Percentiles rank a stretch among this genome's conserved stretches.
phyloP scores from a whole-genome alignment of 331 rosid species.

The Quercus phellos region DNA sequence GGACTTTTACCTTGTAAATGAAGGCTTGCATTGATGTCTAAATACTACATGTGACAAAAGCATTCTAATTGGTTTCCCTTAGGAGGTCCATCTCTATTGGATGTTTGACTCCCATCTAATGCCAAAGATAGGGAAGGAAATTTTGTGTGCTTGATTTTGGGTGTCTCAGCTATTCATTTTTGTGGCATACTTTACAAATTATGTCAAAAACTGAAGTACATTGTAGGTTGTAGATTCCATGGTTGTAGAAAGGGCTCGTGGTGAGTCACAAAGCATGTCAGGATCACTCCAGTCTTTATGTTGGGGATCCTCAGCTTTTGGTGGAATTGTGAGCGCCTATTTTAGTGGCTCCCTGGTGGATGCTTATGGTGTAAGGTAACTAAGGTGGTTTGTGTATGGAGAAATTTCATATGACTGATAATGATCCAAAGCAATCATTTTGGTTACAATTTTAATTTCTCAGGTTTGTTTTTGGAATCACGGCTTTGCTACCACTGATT shows the following conservation, averaged over 20 bases:
- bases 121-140: not conserved
- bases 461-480: conserved; percentile 96
- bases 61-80: not conserved
- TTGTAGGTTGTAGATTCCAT: conserved; percentile 97
- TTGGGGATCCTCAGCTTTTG: conserved; percentile 98
- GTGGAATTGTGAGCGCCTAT: conserved; percentile 95
- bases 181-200: conserved; percentile 18
- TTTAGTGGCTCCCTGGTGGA: conserved; percentile 89
- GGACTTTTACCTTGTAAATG: not conserved
- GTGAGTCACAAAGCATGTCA: conserved; percentile 92
- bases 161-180: conserved; percentile 14
- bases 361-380: conserved; percentile 84
- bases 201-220: conserved; percentile 34
- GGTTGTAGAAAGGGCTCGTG: conserved; percentile 99
- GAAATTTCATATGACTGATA: not conserved
- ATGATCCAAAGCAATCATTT: conserved; percentile 11
- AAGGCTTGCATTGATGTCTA: not conserved
- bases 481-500: conserved; percentile 79
- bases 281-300: conserved; percentile 98
- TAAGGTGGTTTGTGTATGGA: conserved; percentile 13
- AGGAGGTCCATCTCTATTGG: not conserved
- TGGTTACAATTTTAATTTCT: conserved; percentile 18
- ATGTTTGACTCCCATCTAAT: not conserved
- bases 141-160: not conserved
- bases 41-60: not conserved